Base-by-base conservation (phyloP, 208 protist species). In the Crithidia bombi region DNA sequence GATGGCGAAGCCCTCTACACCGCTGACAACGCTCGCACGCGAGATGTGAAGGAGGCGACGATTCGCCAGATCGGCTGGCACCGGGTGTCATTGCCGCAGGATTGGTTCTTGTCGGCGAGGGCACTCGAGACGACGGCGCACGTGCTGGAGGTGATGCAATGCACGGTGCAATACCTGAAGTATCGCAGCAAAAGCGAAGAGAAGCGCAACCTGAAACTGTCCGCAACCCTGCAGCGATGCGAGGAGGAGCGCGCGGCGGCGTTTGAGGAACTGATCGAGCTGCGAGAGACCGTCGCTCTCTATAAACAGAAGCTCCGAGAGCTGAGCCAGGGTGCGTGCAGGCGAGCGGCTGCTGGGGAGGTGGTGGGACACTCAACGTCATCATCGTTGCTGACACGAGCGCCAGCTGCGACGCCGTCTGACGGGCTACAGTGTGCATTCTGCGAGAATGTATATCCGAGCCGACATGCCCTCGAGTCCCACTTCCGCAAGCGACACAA, bases 41-140 rank as follows among this genome's bases (percentile, higher is more conserved):
- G 65, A 17, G 65, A 70, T 19, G 39, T 89, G 14, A 91, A 90
- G 46, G 75, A 83, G 35, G 83, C 75, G 17, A 92, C 85, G 7
- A 82, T 95, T 28, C 78, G 75, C 9, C 85, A 90, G 54, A 81
- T 95, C 51, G 87, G 78, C 7, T 90, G 83, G 85, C 84, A 95
- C 41, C 55, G 43, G 11, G 30, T 91, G 14, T 28, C 65, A 1
- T 58, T 95, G 0, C 83, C 83, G 14, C 56, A 67, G 35, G 85
- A 90, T 35, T 95, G 86, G 90, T 95, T 95, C 51, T 62, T 84
- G 32, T 86, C 80, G 3, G 59, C 59, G 5, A 55, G 70, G 2
- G 79, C 75, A 6, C 73, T 64, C 1, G 67, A 67, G n/a, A 72
- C 78, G 23, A 71, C 71, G 39, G 43, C 65, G 49, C 72, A 70